phyloP scores from a whole-genome alignment of 73 alveolate genomes.

The Effrenium voratum region DNA sequence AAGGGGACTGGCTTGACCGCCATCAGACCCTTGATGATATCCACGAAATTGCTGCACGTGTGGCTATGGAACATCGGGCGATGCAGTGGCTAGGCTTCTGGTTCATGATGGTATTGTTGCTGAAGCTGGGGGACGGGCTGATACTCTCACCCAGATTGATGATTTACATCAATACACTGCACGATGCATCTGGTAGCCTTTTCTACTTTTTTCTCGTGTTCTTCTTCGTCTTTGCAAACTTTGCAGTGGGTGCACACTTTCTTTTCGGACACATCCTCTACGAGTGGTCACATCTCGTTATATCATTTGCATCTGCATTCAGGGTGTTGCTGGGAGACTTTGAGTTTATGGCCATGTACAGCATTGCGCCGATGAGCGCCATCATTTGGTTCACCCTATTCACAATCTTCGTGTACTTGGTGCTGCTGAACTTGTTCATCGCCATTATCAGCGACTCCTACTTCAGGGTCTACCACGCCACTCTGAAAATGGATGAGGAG shows the following conservation, averaged over 20 bases:
- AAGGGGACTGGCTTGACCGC: no score
- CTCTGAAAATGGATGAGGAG: no score
- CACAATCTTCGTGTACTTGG: background rate
- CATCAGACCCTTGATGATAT: no score
- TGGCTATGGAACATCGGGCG: no score
- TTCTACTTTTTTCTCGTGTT: slow-evolving; percentile 8
- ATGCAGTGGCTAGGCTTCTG: slow-evolving; percentile 9
- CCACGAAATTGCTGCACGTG: no score
- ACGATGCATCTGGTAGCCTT: background rate
- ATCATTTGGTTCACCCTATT: background rate
- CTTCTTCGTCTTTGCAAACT: slow-evolving; percentile 27
- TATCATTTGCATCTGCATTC: background rate
- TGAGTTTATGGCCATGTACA: slow-evolving; percentile 17
- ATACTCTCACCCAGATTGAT: background rate
- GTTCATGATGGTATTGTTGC: background rate
- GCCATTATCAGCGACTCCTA: slow-evolving; percentile 13
- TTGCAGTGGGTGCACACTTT: slow-evolving; percentile 18
- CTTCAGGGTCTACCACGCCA: background rate
- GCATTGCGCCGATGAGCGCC: slow-evolving; percentile 14
- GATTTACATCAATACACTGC: slow-evolving; percentile 1
- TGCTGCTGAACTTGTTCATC: background rate
- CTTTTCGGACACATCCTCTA: slow-evolving; percentile 2
- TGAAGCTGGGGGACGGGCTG: slow-evolving; percentile 3
- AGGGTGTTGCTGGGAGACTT: slow-evolving; percentile 31
- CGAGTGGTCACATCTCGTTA: background rate